Percentiles rank a stretch among this genome's conserved stretches.
These are phyloP conservation scores for Borealophlyctis nickersoniae DNA, from an alignment of 192 early-diverging fungal genomes.

Conservation along the genomic window DNA sequence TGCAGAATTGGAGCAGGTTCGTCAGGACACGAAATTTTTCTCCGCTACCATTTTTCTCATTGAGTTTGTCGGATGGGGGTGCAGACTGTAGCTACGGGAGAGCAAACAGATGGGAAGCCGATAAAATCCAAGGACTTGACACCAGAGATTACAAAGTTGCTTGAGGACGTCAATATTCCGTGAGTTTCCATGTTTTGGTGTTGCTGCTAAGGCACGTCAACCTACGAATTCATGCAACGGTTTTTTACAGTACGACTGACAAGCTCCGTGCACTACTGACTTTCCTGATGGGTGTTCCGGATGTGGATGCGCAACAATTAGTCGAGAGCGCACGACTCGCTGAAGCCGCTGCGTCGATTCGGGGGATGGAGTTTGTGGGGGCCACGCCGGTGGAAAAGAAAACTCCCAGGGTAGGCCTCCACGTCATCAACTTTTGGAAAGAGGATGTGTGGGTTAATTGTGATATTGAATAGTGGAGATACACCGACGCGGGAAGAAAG, in stretches of 20 bases:
- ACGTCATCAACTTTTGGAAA: too few relatives aligned
- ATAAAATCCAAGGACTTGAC: conserved; percentile 36
- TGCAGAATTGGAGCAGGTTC: conserved; percentile 63
- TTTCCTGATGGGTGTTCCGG: conserved; percentile 25
- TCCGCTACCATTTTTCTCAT: background rate
- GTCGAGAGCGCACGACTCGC: conserved; percentile 12
- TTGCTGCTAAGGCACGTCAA: too few relatives aligned
- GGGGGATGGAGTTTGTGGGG: conserved; percentile 19
- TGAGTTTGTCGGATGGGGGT: conserved; percentile 16
- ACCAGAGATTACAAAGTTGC: conserved; percentile 9
- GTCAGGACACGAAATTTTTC: too few relatives aligned
- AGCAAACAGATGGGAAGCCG: conserved; percentile 53
- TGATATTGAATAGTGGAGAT: conserved; percentile 14
- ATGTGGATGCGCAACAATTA: conserved; percentile 1
- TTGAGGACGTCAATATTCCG: conserved; percentile 22
- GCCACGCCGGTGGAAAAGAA: conserved; percentile 3
- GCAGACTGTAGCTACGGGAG: conserved; percentile 65
- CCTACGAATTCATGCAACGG: background rate
- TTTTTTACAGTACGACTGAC: conserved; percentile 42
- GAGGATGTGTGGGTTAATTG: background rate
- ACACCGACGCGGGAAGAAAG: conserved; percentile 27
- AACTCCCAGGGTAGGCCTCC: too few relatives aligned
- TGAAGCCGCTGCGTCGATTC: conserved; percentile 13
- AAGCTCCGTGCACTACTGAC: conserved; percentile 67
- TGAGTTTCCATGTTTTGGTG: conserved; percentile 7